Evolutionary conservation across 345 rosid species (phyloP).

Genomic region (Rhodomyrtus tomentosa): DNA sequence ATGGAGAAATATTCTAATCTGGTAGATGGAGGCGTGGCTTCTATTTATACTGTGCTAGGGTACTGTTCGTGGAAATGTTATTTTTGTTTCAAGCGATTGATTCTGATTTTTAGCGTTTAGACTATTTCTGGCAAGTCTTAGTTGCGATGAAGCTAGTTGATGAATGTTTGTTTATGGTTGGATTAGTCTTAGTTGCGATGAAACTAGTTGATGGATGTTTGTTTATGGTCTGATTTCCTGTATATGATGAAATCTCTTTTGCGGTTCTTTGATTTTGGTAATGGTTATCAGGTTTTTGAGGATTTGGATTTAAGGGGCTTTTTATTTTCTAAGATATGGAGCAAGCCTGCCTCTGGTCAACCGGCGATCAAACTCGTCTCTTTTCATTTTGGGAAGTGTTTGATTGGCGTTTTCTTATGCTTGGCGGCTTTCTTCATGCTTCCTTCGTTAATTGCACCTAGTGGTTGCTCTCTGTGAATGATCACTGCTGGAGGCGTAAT

Average conservation of each 20-base stretch:
- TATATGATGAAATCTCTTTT: not conserved
- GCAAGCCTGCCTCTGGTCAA: conserved; percentile 45
- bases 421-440: conserved; percentile 55
- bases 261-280: not conserved
- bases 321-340: conserved; percentile 51
- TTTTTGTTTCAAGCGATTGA: not conserved
- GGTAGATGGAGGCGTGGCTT: not conserved
- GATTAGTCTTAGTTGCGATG: not conserved
- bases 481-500: conserved; percentile 41
- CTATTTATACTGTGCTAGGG: not conserved
- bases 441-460: conserved; percentile 87
- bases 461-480: conserved; percentile 24
- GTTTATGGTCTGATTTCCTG: not conserved
- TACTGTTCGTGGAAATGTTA: not conserved
- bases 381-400: conserved; percentile 73
- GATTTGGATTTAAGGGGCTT: conserved; percentile 34
- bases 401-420: conserved; percentile 67
- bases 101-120: not conserved
- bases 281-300: conserved; percentile 31
- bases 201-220: not conserved
- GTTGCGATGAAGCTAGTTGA: not conserved
- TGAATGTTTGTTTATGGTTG: not conserved
- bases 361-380: conserved; percentile 42
- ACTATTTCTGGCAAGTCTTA: not conserved
- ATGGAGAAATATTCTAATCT: not conserved